These are phyloP conservation scores for Tylopilus felleus DNA, from an alignment of 768 basidiomycete genomes.

Conservation along the genomic window DNA sequence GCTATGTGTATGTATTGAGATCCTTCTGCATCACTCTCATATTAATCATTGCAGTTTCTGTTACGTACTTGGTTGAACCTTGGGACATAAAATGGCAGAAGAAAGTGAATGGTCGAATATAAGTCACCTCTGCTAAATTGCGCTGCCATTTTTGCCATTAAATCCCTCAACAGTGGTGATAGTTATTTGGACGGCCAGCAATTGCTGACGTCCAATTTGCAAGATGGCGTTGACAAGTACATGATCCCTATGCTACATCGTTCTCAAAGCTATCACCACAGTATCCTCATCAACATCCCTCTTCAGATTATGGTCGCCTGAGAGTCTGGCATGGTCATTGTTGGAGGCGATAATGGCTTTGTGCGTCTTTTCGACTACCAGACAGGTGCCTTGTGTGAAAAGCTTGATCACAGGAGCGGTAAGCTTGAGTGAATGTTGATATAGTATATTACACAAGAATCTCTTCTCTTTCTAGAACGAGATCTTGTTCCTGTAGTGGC, in stretches of 20 bases:
- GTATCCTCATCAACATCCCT: not conserved
- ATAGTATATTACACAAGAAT: not conserved
- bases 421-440: constrained; percentile 1
- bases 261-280: not conserved
- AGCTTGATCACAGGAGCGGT: not conserved
- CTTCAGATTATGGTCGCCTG: not conserved
- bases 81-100: constrained; percentile 11
- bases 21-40: too few relatives aligned
- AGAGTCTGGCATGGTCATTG: not conserved
- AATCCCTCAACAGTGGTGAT: not conserved
- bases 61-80: not conserved
- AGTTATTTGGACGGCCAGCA: not conserved
- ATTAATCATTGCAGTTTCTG: not conserved
- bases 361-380: not conserved
- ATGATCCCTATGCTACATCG: not conserved
- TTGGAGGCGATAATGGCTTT: not conserved
- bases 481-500: not conserved
- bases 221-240: not conserved
- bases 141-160: not conserved
- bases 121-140: not conserved
- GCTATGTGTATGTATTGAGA: not conserved
- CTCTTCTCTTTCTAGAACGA: not conserved
- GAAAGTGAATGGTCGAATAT: not conserved
- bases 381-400: not conserved
- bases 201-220: not conserved